Evolutionary conservation across 2,329 filamentous ascomycete genomes (phyloP).

Genomic region (Stachybotrys echinatus): DNA sequence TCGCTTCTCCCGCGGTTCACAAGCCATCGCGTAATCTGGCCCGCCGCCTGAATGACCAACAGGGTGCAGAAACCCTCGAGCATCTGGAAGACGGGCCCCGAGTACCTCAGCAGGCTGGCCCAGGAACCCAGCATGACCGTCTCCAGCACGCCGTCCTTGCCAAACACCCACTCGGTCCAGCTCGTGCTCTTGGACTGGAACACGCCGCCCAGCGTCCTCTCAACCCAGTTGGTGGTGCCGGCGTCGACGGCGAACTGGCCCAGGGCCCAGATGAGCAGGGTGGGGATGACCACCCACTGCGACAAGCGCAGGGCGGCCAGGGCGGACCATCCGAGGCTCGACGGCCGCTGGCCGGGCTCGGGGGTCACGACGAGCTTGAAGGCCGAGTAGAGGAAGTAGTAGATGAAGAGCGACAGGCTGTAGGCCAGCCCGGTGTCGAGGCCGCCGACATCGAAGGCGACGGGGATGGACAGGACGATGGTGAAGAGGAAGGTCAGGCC

Average conservation of each 20-base stretch:
- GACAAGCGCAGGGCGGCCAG: constrained; percentile 65
- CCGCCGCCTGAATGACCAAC: constrained; percentile 89
- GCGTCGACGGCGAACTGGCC: constrained; percentile 92
- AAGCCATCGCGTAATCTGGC: constrained; percentile 90
- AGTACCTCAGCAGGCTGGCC: constrained; percentile 85
- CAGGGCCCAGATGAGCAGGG: constrained; percentile 88
- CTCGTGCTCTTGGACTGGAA: constrained; percentile 57
- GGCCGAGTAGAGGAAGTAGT: constrained; percentile 84
- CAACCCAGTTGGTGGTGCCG: constrained; percentile 73
- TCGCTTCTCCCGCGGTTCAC: constrained; percentile 92
- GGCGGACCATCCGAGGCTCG: constrained; percentile 67
- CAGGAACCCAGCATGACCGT: constrained; percentile 75
- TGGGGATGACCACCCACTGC: constrained; percentile 83
- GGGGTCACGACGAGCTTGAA: constrained; percentile 79
- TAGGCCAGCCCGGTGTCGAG: constrained; percentile 91
- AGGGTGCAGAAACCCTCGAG: constrained; percentile 95
- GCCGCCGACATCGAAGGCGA: constrained; percentile 96
- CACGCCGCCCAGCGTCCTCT: constrained; percentile 67
- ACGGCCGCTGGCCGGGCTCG: constrained; percentile 30
- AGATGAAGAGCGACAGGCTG: constrained; percentile 80
- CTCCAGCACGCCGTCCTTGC: constrained; percentile 77
- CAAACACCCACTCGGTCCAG: constrained; percentile 81
- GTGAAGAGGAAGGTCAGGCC: constrained; percentile 82
- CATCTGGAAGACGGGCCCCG: constrained; percentile 89
- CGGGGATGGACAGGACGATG: constrained; percentile 91